Percentiles rank a stretch among this genome's conserved stretches.
phyloP scores from a whole-genome alignment of 1,284 basidiomycete species.

The Pseudomicrostroma phylloplanum region DNA sequence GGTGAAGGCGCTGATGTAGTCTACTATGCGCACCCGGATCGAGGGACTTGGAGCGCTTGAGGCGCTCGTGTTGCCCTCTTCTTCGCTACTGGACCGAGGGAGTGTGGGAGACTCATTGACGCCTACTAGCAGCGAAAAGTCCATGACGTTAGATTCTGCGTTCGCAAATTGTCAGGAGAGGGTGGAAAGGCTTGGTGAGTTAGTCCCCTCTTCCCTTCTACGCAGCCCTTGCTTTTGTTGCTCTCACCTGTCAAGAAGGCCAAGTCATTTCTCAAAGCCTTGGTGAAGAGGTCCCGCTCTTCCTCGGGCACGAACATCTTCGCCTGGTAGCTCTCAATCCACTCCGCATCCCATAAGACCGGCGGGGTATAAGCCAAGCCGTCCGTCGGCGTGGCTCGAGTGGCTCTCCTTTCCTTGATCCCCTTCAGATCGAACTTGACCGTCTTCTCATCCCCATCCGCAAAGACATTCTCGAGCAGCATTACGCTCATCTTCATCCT shows the following conservation, averaged over 20 bases:
- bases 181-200: no score
- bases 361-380: not conserved
- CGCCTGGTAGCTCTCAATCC: conserved; percentile 26
- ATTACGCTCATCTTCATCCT: conserved; percentile 42
- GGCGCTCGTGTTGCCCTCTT: conserved; percentile 1
- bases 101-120: conserved; percentile 21
- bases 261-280: conserved; percentile 36
- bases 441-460: conserved; percentile 11
- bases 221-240: no score
- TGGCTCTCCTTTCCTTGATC: conserved; percentile 35
- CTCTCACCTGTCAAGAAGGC: conserved; percentile 31
- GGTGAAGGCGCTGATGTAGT: conserved; percentile 42
- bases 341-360: conserved; percentile 35
- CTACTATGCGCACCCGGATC: conserved; percentile 36
- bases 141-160: conserved; percentile 33
- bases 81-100: not conserved
- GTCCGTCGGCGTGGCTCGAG: conserved; percentile 15
- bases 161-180: no score
- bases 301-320: conserved; percentile 33
- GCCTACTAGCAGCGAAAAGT: conserved; percentile 44
- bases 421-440: conserved; percentile 40
- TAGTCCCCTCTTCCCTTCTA: no score
- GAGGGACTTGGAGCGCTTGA: conserved; percentile 14
- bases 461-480: conserved; percentile 42
- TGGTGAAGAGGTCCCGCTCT: conserved; percentile 29